phyloP scores from a whole-genome alignment of 2,329 filamentous ascomycete species.

The Cryphonectria japonica region DNA sequence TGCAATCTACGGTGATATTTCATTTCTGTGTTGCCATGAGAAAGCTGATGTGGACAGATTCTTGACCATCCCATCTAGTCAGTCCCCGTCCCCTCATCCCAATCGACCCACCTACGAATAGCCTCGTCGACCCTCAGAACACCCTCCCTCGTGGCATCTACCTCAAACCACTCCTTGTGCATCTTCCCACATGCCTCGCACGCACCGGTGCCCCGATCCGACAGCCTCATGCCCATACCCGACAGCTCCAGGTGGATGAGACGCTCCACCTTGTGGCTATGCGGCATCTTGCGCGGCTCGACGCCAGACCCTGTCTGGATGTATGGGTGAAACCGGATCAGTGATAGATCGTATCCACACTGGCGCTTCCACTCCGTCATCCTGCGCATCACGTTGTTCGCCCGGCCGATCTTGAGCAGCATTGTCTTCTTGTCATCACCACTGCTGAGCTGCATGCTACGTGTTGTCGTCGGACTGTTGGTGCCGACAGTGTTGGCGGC shows the following conservation, averaged over 20 bases:
- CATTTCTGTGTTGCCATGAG: slow-evolving; percentile 2
- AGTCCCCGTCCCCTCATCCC: slow-evolving; percentile 63
- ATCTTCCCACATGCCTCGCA: slow-evolving; percentile 81
- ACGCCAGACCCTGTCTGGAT: slow-evolving; percentile 49
- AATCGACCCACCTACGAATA: slow-evolving; percentile 82
- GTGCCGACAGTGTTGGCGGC: slow-evolving; percentile 33
- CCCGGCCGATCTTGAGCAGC: slow-evolving; percentile 68
- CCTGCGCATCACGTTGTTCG: slow-evolving; percentile 83
- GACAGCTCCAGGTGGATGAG: slow-evolving; percentile 89
- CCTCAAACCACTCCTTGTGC: slow-evolving; percentile 95
- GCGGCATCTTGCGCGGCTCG: slow-evolving; percentile 73
- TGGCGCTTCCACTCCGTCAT: slow-evolving; percentile 93
- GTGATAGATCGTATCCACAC: slow-evolving; percentile 84
- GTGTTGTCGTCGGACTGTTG: slow-evolving; percentile 29
- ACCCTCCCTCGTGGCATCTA: slow-evolving; percentile 50
- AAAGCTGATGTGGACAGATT: background rate
- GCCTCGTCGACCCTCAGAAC: slow-evolving; percentile 61
- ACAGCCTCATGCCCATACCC: slow-evolving; percentile 58
- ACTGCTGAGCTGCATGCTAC: slow-evolving; percentile 30
- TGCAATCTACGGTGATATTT: slow-evolving; percentile 35
- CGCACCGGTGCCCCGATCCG: slow-evolving; percentile 49
- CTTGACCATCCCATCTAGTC: background rate
- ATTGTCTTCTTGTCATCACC: slow-evolving; percentile 58
- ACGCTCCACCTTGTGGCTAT: slow-evolving; percentile 85
- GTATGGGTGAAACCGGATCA: slow-evolving; percentile 93